Evolutionary conservation across 371 early-diverging fungal genomes (phyloP).

Genomic region (Circinella minor): DNA sequence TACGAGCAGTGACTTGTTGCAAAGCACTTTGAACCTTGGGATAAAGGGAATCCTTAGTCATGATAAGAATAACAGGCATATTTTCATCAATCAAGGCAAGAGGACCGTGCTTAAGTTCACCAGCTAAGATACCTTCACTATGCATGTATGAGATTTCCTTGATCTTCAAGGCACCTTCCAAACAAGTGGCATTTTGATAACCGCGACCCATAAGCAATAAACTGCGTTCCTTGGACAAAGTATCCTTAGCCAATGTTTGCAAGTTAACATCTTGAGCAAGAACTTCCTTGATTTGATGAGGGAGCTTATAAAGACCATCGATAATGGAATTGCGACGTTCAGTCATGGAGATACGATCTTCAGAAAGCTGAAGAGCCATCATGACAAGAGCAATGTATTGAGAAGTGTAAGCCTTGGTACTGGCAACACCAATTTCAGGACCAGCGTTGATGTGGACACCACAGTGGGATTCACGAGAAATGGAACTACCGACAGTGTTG

Average conservation of each 20-base stretch:
- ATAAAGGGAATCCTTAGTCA: slow-evolving; percentile 38
- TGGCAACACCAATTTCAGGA: slow-evolving; percentile 98
- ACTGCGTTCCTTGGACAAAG: slow-evolving; percentile 80
- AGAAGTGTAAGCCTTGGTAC: slow-evolving; percentile 99
- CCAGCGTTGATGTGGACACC: slow-evolving; percentile 99
- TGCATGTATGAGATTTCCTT: slow-evolving; percentile 99
- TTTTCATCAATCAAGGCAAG: slow-evolving; percentile 97
- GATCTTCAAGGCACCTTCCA: slow-evolving; percentile 99
- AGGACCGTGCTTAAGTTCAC: slow-evolving; percentile 99
- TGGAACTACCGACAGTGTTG: slow-evolving; percentile 96
- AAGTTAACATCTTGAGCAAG: slow-evolving; percentile 82
- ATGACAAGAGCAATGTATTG: slow-evolving; percentile 97
- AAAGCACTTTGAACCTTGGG: slow-evolving; percentile 92
- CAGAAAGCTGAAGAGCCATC: slow-evolving; percentile 95
- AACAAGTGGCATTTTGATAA: slow-evolving; percentile 96
- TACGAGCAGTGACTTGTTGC: slow-evolving; percentile 95
- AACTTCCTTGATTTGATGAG: slow-evolving; percentile 89
- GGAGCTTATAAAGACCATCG: slow-evolving; percentile 88
- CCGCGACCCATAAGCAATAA: slow-evolving; percentile 98
- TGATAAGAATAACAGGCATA: slow-evolving; percentile 84
- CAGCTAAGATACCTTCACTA: slow-evolving; percentile 96
- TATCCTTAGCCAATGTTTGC: slow-evolving; percentile 76
- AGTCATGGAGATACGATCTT: slow-evolving; percentile 86
- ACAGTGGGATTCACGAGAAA: slow-evolving; percentile 98
- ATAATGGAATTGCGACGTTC: slow-evolving; percentile 92